phyloP scores from a whole-genome alignment of 208 protist species.

The Borovskyia barvae region DNA sequence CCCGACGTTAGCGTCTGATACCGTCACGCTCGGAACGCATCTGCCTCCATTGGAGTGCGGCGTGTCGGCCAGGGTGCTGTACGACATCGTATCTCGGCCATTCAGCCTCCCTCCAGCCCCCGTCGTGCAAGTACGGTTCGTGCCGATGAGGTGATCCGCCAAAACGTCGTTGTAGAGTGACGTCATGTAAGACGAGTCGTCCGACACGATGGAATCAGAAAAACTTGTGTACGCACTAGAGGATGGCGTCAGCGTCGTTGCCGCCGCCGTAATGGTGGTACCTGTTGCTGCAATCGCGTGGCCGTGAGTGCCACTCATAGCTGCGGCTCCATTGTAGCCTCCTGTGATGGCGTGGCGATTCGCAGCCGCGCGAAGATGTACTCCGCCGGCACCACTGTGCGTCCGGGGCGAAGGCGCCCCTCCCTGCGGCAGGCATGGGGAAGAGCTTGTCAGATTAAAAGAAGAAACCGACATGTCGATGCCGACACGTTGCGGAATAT shows the following conservation, averaged over 20 bases:
- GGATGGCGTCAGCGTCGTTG: conserved; percentile 13
- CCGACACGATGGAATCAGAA: conserved; percentile 76
- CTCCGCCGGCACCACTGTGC: neutral
- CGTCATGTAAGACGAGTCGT: conserved; percentile 78
- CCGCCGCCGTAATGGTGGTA: neutral
- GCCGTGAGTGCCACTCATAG: neutral
- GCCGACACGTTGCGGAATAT: conserved; percentile 82
- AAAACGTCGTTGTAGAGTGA: conserved; percentile 87
- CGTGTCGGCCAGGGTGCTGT: too few relatives aligned
- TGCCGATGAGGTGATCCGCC: conserved; percentile 66
- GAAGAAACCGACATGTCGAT: conserved; percentile 78
- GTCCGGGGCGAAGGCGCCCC: conserved; percentile 8
- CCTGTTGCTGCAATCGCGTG: neutral
- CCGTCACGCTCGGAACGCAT: neutral
- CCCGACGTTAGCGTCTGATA: neutral
- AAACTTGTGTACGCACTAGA: conserved; percentile 58
- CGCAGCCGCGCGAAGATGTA: neutral
- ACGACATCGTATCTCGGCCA: too few relatives aligned
- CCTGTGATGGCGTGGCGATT: neutral
- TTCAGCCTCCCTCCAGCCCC: too few relatives aligned
- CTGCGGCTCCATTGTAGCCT: neutral
- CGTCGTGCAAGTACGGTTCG: too few relatives aligned
- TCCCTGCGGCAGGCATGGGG: neutral
- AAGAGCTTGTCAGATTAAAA: conserved; percentile 53
- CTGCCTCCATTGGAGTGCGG: neutral